Base-by-base conservation (phyloP, 192 early-diverging fungal species). In the Entomortierella parvispora region DNA sequence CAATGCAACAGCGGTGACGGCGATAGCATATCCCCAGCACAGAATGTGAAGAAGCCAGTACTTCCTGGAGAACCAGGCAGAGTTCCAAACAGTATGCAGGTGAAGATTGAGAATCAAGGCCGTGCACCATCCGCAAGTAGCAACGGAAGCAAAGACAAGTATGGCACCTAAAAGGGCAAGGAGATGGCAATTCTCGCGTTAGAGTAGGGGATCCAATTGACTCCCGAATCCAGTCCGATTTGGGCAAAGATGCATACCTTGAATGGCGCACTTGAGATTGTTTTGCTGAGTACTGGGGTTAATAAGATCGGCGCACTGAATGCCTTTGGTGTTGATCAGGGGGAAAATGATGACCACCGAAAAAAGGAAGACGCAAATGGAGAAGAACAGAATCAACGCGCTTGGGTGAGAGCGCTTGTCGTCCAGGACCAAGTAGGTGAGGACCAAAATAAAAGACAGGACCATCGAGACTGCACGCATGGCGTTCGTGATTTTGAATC, bases 51-150 rank as follows among this genome's bases (percentile, higher is more conserved):
- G 40, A n/a, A 67, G 56, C 40, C 68, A 46, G 51, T 85, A 84
- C 58, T 81, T 80, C 11, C 72, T 75, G 15, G 67, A 33, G 28
- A 85, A 77, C 59, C 82, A 81, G 26, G 81, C 82, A 4, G 79
- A 81, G 52, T 85, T 85, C 86, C 86, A 87, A 22, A 87, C 86
- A 3, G 84, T 85, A 62, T 87, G 82, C 2, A 87, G 17, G 49
- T 86, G 85, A n/a, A 86, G 42, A 49, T 83, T 71, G 11, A 84
- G 47, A 52, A 87, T 65, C 56, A 87, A 69, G 28, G 81, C 53
- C n/a, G 84, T 81, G 43, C 78, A 63, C 86, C 86, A 87, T 2
- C 76, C 56, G 15, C 58, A 51, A 17, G 83, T 84, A 0, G 80
- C 65, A 26, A 83, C 31, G 0, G 84, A 81, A 3, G 79, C 52